phyloP scores from a whole-genome alignment of 768 basidiomycete species.

The Leucosporidium creatinivorum region DNA sequence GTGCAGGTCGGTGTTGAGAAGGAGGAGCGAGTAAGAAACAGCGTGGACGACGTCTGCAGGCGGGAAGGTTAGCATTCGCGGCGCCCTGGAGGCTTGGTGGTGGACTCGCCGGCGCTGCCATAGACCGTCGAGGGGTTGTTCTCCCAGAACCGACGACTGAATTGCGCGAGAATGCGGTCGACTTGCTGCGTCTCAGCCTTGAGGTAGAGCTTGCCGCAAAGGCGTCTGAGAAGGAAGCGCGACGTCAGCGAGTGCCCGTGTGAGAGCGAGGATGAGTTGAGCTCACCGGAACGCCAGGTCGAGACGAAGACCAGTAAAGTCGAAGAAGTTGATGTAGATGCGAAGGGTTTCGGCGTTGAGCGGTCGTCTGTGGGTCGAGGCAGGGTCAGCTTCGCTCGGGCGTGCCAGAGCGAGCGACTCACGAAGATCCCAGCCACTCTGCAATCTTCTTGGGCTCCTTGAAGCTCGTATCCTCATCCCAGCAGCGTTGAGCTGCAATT shows the following conservation, averaged over 20 bases:
- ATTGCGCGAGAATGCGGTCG: conserved; percentile 88
- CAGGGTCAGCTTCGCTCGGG: not conserved
- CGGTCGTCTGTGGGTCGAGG: conserved; percentile 50
- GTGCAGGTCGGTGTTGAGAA: conserved; percentile 95
- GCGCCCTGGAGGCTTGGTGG: not conserved
- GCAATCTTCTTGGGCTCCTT: conserved; percentile 84
- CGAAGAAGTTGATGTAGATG: conserved; percentile 80
- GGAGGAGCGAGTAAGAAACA: conserved; percentile 80
- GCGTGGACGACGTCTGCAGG: conserved; percentile 81
- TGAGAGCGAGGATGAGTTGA: not conserved
- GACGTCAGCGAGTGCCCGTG: not conserved
- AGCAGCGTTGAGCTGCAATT: conserved; percentile 68
- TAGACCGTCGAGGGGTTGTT: conserved; percentile 77
- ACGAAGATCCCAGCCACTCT: conserved; percentile 91
- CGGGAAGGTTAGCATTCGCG: conserved; percentile 67
- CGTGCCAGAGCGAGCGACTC: conserved; percentile 43
- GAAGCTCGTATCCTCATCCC: conserved; percentile 78
- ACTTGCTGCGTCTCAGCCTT: conserved; percentile 97
- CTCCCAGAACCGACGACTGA: conserved; percentile 82
- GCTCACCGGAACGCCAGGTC: conserved; percentile 79
- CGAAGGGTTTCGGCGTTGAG: conserved; percentile 68
- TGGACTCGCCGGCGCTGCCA: conserved; percentile 68
- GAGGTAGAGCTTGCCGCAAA: conserved; percentile 85
- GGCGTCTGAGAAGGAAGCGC: conserved; percentile 49
- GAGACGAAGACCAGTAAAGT: conserved; percentile 71